phyloP scores from a whole-genome alignment of 768 basidiomycete species.

The Lactarius hatsudake region DNA sequence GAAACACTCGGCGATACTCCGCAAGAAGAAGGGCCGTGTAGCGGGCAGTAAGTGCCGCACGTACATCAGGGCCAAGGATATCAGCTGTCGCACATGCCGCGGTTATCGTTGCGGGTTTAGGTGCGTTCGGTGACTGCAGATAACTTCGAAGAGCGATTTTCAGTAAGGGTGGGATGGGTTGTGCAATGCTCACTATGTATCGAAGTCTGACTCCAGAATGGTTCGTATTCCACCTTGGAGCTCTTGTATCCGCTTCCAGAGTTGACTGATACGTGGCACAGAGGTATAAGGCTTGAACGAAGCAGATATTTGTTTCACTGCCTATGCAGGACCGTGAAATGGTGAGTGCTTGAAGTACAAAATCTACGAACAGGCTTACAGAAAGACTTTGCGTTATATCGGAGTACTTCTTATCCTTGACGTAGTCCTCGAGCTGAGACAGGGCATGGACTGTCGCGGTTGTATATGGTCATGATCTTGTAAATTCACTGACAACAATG shows the following conservation, averaged over 20 bases:
- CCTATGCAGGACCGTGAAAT: constrained; percentile 43
- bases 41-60: constrained; percentile 77
- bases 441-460: constrained; percentile 67
- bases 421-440: constrained; percentile 73
- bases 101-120: constrained; percentile 58
- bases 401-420: constrained; percentile 73
- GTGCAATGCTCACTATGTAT: constrained; percentile 71
- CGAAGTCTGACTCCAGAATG: constrained; percentile 87
- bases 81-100: constrained; percentile 91
- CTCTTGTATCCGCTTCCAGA: constrained; percentile 79
- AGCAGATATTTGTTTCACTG: constrained; percentile 79
- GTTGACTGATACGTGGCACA: constrained; percentile 70
- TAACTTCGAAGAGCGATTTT: constrained; percentile 49
- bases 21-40: constrained; percentile 88
- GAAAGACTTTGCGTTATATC: constrained; percentile 83
- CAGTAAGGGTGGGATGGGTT: background rate
- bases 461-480: background rate
- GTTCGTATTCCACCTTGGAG: constrained; percentile 78
- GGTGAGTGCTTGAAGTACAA: background rate
- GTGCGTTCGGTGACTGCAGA: constrained; percentile 59
- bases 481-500: background rate
- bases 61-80: constrained; percentile 81
- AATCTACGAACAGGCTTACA: constrained; percentile 46
- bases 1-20: constrained; percentile 95
- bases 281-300: constrained; percentile 78